A percentile compares a stretch with the other conserved stretches of the same genome.
phyloP scores from a whole-genome alignment of 345 rosid species.

The Euphorbia lathyris region DNA sequence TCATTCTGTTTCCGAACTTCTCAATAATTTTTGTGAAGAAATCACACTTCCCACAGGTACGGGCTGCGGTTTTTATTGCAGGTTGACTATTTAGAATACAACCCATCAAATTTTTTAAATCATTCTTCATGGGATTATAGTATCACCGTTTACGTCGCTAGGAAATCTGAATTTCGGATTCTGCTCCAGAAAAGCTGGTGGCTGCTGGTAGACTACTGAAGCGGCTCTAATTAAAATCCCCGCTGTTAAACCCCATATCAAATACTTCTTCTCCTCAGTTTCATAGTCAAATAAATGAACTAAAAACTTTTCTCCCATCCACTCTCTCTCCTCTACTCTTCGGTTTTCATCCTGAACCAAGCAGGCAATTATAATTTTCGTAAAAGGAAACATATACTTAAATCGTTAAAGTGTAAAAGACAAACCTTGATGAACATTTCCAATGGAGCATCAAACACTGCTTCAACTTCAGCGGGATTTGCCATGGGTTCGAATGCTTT shows the following conservation, averaged over 20 bases:
- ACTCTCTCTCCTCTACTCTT: slow-evolving; percentile 59
- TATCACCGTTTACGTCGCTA: slow-evolving; percentile 31
- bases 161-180: slow-evolving; percentile 64
- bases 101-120: not conserved
- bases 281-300: slow-evolving; percentile 62
- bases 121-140: slow-evolving; percentile 29
- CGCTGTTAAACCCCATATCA: slow-evolving; percentile 79
- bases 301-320: slow-evolving; percentile 54
- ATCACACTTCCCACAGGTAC: not conserved
- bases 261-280: slow-evolving; percentile 41
- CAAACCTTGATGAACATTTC: slow-evolving; percentile 86
- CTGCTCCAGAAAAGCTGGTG: slow-evolving; percentile 58
- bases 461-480: slow-evolving; percentile 84
- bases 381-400: not conserved
- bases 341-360: slow-evolving; percentile 65
- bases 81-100: slow-evolving; percentile 14
- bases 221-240: slow-evolving; percentile 71
- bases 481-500: slow-evolving; percentile 58
- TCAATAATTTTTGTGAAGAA: not conserved
- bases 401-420: slow-evolving; percentile 14
- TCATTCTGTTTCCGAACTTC: not conserved
- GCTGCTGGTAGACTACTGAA: slow-evolving; percentile 55
- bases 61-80: slow-evolving; percentile 12
- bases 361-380: not conserved
- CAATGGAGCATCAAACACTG: slow-evolving; percentile 84